Evolutionary conservation across 345 rosid species (phyloP), one percentile per base, ranked within the genome.

Genomic region (Linum tenue): DNA sequence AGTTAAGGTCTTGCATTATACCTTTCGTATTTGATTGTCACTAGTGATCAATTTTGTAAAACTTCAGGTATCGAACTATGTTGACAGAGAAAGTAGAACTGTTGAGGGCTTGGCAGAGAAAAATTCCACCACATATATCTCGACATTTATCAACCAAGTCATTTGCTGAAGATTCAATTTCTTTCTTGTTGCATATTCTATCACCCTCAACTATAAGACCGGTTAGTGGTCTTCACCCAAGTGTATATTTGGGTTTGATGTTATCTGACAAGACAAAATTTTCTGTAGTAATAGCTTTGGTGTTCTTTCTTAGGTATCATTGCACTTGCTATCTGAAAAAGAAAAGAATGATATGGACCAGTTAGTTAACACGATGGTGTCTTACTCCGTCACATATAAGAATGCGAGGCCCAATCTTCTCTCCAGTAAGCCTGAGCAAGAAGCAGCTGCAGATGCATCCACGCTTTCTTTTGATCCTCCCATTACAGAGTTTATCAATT

Each of bases 171-270:
- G 97, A 94, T 62, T 78, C 83, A 55, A 70, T 88, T 69, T 88
- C 97, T 73, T 83, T 81, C 9, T 71, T 90, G 71, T 63, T 94
- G 74, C 97, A 83, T 79, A 81, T 94, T 69, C 75, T 90, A 63
- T 86, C 99, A 62, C 97, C 96, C 38, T 79, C 92, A 75, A 83
- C 74, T 73, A 77, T 94, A 64, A 86, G 88, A 73, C 95, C 92
- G 79, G 99, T 90, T 82, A 74, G 73, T 73, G 12, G 37, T 35
- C 55, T 63, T 37, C 22, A 36, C 48, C 55, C 62, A 48, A 7
- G 15, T 12, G 14, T 48, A 3, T 3, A 9, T 48, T 48, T 48
- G 14, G 14, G 14, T 48, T 2, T 48, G 44, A 0, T 41, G 44
- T 41, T 41, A 41, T 41, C 44, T 4, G 14, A 9, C 14, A 9